Evolutionary conservation across 140 eudicot genomes (phyloP).

Genomic region (Ambrosia hybrid): DNA sequence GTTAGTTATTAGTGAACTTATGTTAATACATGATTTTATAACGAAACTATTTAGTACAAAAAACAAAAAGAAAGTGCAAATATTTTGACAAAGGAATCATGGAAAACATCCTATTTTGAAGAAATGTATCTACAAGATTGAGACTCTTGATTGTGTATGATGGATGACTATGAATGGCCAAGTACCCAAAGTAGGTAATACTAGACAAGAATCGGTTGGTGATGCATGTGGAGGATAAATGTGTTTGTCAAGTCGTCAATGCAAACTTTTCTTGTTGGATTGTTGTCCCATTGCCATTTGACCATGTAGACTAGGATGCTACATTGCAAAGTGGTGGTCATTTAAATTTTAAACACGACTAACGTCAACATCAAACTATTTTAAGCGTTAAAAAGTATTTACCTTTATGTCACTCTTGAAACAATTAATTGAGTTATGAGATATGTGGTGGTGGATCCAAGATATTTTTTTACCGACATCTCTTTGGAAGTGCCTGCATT

Average conservation of each 20-base stretch:
- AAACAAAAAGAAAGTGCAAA: neutral
- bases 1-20: no score
- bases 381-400: neutral
- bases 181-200: conserved; percentile 14
- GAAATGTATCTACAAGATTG: conserved; percentile 5
- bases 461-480: no score
- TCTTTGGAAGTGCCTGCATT: no score
- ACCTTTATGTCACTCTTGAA: neutral
- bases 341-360: neutral
- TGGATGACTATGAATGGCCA: conserved; percentile 5
- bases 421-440: neutral
- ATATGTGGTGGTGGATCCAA: neutral
- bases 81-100: neutral
- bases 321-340: neutral
- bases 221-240: conserved; percentile 12
- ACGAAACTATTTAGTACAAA: neutral
- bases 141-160: conserved; percentile 3
- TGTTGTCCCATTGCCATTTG: neutral
- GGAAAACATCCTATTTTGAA: neutral
- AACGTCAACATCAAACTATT: neutral
- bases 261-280: conserved; percentile 8
- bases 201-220: conserved; percentile 8
- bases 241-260: conserved; percentile 10
- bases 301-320: neutral
- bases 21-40: neutral